phyloP scores from a whole-genome alignment of 1,284 basidiomycete species.

The Leucoagaricus sp. region DNA sequence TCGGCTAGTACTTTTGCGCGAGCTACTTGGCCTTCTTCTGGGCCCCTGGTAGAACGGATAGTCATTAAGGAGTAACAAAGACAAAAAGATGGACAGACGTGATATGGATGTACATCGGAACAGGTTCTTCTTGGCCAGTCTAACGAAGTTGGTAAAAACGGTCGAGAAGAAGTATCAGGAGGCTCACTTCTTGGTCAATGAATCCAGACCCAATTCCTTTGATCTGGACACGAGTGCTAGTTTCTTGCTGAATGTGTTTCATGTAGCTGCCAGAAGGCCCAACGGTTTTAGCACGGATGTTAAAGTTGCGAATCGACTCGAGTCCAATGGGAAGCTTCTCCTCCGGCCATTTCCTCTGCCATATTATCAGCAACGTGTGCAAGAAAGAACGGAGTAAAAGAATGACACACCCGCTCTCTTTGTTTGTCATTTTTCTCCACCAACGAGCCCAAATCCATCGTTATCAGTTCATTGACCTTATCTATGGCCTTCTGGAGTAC shows the following conservation, averaged over 20 bases:
- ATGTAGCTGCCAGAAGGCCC: conserved; percentile 96
- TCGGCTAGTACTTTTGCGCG: conserved; percentile 88
- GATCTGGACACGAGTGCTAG: conserved; percentile 94
- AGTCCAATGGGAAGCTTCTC: conserved; percentile 89
- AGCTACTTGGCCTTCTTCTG: conserved; percentile 85
- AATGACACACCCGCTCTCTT: conserved; percentile 53
- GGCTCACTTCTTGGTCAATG: conserved; percentile 75
- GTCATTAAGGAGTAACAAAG: conserved; percentile 2
- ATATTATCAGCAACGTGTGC: neutral
- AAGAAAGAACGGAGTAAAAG: neutral
- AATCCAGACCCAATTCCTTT: conserved; percentile 97
- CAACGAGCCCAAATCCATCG: conserved; percentile 84
- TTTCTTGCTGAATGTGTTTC: conserved; percentile 98
- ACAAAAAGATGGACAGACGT: conserved; percentile 57
- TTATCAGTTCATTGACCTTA: conserved; percentile 85
- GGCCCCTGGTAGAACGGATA: conserved; percentile 64
- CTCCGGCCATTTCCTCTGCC: conserved; percentile 91
- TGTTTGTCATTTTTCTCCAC: conserved; percentile 77
- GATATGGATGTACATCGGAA: conserved; percentile 84
- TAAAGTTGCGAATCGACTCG: conserved; percentile 94
- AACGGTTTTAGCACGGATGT: conserved; percentile 96
- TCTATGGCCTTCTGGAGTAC: conserved; percentile 80
- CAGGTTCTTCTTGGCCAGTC: conserved; percentile 91
- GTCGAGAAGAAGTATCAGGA: no score
- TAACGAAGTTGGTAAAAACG: neutral